Conservation (phyloP, 805 yeast genomes). For the Metahyphopichia silvanorum region DNA sequence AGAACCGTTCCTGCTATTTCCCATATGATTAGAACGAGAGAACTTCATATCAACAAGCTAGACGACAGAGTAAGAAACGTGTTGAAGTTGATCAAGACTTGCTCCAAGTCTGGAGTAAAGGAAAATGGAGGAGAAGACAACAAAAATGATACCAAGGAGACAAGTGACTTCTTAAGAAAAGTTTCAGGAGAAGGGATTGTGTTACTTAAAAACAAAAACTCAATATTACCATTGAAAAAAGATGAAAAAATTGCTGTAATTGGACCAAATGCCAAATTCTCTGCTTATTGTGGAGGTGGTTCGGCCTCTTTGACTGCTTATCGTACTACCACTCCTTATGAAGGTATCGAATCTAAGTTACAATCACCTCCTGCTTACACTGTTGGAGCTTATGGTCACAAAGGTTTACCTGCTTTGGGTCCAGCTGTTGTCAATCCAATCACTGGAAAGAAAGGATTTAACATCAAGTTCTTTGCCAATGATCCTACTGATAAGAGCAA, state of each 20-base stretch:
- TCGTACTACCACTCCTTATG: slow-evolving; percentile 24
- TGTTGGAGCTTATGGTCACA: slow-evolving; percentile 29
- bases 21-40: slow-evolving; percentile 23
- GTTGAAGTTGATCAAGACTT: slow-evolving; percentile 21
- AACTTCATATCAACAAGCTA: slow-evolving; percentile 19
- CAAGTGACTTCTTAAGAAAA: slow-evolving; percentile 16
- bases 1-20: slow-evolving; percentile 13
- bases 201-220: slow-evolving; percentile 24
- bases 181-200: slow-evolving; percentile 25
- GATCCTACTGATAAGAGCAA: background rate
- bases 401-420: slow-evolving; percentile 25
- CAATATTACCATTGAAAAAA: slow-evolving; percentile 28
- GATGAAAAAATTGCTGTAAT: slow-evolving; percentile 26
- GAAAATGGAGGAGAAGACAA: slow-evolving; percentile 19
- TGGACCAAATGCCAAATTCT: slow-evolving; percentile 29
- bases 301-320: slow-evolving; percentile 26
- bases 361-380: slow-evolving; percentile 20
- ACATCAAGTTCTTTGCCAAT: slow-evolving; percentile 14
- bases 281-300: slow-evolving; percentile 33
- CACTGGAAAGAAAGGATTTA: slow-evolving; percentile 21
- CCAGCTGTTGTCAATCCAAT: slow-evolving; percentile 15
- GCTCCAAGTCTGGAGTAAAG: slow-evolving; percentile 13
- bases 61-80: slow-evolving; percentile 26
- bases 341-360: slow-evolving; percentile 13
- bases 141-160: slow-evolving; percentile 20